Conservation (phyloP, 2,329 filamentous ascomycete genomes). For the Dactylonectria estremocensis region DNA sequence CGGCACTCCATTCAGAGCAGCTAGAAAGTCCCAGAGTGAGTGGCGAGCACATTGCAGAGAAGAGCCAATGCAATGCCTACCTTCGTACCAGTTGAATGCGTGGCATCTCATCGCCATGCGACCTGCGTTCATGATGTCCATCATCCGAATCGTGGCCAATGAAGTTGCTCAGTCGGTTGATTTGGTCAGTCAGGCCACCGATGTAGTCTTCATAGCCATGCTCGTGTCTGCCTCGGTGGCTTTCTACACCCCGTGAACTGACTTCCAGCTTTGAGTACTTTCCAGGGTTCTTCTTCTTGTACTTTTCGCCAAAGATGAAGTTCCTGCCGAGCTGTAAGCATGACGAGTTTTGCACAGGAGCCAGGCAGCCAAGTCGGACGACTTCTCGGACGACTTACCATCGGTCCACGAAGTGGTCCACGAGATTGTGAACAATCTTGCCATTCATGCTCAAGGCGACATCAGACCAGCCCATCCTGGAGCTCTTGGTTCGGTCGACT, state of each 20-base stretch:
- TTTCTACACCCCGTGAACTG: conserved; percentile 18
- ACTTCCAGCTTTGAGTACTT: conserved; percentile 61
- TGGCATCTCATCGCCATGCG: conserved; percentile 43
- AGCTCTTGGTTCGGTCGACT: conserved; percentile 83
- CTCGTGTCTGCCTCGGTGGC: conserved; percentile 39
- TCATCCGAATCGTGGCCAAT: conserved; percentile 53
- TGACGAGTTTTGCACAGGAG: not conserved
- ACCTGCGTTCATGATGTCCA: conserved; percentile 27
- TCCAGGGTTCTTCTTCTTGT: conserved; percentile 66
- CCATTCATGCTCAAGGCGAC: conserved; percentile 84
- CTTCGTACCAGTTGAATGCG: conserved; percentile 69
- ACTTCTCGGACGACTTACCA: conserved; percentile 67
- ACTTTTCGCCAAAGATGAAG: conserved; percentile 89
- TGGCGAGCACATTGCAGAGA: not conserved
- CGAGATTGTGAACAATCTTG: conserved; percentile 81
- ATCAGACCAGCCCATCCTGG: conserved; percentile 95
- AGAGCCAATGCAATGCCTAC: conserved; percentile 43
- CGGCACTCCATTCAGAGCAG: conserved; percentile 67
- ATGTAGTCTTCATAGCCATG: conserved; percentile 54
- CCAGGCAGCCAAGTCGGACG: conserved; percentile 10
- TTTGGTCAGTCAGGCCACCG: conserved; percentile 61
- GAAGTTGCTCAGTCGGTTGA: conserved; percentile 58
- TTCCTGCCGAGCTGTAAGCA: conserved; percentile 65
- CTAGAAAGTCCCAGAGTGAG: conserved; percentile 48
- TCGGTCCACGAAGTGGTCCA: conserved; percentile 84